A percentile compares a stretch with the other conserved stretches of the same genome.
Evolutionary conservation across 495 filamentous ascomycete species (phyloP).

Genomic region (Sporormia fimetaria): DNA sequence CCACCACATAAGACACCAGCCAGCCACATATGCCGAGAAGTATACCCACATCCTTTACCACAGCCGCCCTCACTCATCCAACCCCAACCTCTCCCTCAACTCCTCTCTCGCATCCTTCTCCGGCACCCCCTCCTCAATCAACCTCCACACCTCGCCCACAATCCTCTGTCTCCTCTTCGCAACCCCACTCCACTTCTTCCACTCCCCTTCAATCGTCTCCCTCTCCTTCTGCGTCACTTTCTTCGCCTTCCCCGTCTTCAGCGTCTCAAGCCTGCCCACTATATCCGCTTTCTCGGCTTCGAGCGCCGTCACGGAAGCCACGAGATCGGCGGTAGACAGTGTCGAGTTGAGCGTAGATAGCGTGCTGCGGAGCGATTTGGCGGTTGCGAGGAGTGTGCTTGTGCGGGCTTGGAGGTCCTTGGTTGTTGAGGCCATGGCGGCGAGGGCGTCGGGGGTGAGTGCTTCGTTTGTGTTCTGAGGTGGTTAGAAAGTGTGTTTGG

Average conservation of each 20-base stretch:
- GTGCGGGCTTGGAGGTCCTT: slow-evolving; percentile 41
- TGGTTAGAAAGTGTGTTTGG: background rate
- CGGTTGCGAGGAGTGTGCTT: slow-evolving; percentile 36
- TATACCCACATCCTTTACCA: background rate
- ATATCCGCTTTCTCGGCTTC: slow-evolving; percentile 38
- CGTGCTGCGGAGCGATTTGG: slow-evolving; percentile 42
- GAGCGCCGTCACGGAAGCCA: slow-evolving; percentile 36
- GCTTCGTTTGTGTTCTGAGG: slow-evolving; percentile 36
- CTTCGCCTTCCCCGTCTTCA: slow-evolving; percentile 34
- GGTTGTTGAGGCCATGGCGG: slow-evolving; percentile 41
- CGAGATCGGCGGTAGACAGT: slow-evolving; percentile 44
- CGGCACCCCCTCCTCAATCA: slow-evolving; percentile 21
- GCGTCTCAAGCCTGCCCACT: slow-evolving; percentile 32
- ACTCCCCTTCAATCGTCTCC: slow-evolving; percentile 39
- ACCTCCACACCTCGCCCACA: slow-evolving; percentile 28
- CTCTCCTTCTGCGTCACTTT: slow-evolving; percentile 40
- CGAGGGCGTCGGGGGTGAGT: slow-evolving; percentile 36
- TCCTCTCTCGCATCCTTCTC: slow-evolving; percentile 24
- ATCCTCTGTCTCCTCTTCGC: slow-evolving; percentile 40
- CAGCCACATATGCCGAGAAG: background rate
- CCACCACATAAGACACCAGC: too few relatives aligned
- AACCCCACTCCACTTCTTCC: slow-evolving; percentile 42
- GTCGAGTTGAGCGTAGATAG: slow-evolving; percentile 40
- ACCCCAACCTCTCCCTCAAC: slow-evolving; percentile 22
- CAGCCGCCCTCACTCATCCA: slow-evolving; percentile 24